Evolutionary conservation across 164 flowering plant genomes (phyloP).

Genomic region (Vitis riparia): DNA sequence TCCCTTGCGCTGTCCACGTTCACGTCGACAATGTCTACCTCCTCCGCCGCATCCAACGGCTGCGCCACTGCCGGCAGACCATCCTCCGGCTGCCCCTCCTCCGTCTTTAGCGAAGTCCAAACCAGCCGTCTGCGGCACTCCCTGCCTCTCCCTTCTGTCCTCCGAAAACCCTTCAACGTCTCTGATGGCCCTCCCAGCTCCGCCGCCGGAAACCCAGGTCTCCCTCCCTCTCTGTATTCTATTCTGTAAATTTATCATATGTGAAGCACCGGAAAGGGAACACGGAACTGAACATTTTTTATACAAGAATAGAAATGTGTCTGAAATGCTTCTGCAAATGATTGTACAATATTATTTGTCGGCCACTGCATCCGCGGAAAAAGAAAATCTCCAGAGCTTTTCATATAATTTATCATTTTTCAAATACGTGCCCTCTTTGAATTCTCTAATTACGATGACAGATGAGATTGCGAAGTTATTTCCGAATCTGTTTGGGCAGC

Average conservation of each 20-base stretch:
- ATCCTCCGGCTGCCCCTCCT: slow-evolving; percentile 40
- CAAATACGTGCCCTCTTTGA: not conserved
- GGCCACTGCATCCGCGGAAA: too few species aligned
- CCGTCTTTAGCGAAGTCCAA: slow-evolving; percentile 81
- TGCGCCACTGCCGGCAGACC: slow-evolving; percentile 12
- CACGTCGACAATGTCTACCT: too few species aligned
- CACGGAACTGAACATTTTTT: too few species aligned
- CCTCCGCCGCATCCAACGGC: too few species aligned
- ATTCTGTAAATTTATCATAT: too few species aligned
- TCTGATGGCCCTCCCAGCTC: slow-evolving; percentile 84
- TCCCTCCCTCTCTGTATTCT: too few species aligned
- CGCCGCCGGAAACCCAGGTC: slow-evolving; percentile 89
- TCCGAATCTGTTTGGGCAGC: slow-evolving; percentile 82
- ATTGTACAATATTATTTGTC: too few species aligned
- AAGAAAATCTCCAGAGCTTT: not conserved
- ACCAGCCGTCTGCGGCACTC: slow-evolving; percentile 61
- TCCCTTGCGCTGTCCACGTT: too few species aligned
- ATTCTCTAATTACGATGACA: slow-evolving; percentile 10
- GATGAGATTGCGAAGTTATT: slow-evolving; percentile 95
- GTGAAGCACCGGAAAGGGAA: too few species aligned
- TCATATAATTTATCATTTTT: not conserved
- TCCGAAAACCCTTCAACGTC: slow-evolving; percentile 50
- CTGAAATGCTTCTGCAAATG: too few species aligned
- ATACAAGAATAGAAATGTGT: too few species aligned
- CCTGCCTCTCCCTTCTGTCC: slow-evolving; percentile 80